These are phyloP conservation scores for Ceratocystis smalleyi DNA, from an alignment of 2,329 filamentous ascomycete genomes.

Conservation along the genomic window DNA sequence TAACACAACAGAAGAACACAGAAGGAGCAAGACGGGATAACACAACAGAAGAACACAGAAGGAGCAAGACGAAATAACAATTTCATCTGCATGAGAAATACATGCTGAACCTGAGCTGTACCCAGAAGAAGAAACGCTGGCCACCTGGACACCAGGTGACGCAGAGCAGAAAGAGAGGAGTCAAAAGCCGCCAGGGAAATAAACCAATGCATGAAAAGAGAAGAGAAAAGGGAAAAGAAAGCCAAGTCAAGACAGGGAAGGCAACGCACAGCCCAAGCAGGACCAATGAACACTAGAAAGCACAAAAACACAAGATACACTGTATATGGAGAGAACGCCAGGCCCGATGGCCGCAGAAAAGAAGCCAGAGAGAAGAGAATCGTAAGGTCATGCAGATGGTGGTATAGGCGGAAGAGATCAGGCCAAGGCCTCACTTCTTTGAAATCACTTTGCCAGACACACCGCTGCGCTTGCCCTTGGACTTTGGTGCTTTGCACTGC, in stretches of 20 bases:
- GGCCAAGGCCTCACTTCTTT: neutral
- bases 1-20: neutral
- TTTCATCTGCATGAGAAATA: neutral
- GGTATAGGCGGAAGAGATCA: too few relatives aligned
- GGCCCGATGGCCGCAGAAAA: conserved; percentile 1
- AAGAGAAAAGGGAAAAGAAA: too few relatives aligned
- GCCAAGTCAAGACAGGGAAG: neutral
- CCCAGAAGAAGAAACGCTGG: neutral
- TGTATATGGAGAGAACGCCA: neutral
- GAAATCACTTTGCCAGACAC: conserved; percentile 23
- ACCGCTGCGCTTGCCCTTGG: conserved; percentile 35
- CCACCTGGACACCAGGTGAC: neutral
- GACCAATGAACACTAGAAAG: neutral
- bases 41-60: neutral
- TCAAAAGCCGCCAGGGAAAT: conserved; percentile 3
- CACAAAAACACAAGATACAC: neutral
- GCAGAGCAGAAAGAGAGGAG: neutral
- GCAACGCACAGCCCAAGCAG: neutral
- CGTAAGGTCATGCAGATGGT: neutral
- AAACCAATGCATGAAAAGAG: neutral
- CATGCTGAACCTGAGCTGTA: neutral
- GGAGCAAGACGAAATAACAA: neutral
- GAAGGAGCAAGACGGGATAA: neutral
- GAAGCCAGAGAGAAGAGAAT: neutral
- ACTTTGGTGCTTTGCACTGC: conserved; percentile 28